Base-by-base conservation (phyloP, 2,329 filamentous ascomycete species). In the Scleromitrula shiraiana region DNA sequence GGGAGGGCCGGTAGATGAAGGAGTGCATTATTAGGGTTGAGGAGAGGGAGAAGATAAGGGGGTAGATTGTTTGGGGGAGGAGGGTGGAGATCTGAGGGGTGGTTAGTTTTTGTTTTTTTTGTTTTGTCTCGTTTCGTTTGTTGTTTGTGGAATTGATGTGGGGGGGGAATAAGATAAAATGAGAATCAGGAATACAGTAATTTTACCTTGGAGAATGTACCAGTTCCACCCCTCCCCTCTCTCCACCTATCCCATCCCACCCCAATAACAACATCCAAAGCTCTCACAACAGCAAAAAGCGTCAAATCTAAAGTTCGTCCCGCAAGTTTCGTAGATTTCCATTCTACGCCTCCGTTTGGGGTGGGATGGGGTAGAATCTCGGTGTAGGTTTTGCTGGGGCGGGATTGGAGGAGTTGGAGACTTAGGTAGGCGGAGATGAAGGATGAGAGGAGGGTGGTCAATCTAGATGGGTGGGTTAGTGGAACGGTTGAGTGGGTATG, bases 1-100 rank as follows among this genome's bases (percentile, higher is more conserved):
- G 74, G 29, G 78, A 72, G 0, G 88, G 86, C 8, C 72, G 65
- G 68, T 91, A 95, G 63, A 94, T 83, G 85, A 86, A 95, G 15
- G 86, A 77, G 83, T 86, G 91, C 88, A 94, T 95, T 56, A 94
- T 82, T 30, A 87, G 68, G 19, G 82, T 83, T 32, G 78, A 81
- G 17, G 85, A 89, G 27, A 75, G 65, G 37, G 83, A 79, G 64
- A 95, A 94, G 15, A 90, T 68, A 5, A 76, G 67, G 4, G 85
- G 77, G 60, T 91, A 84, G n/a, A 78, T 70, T n/a, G n/a, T n/a
- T n/a, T n/a, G n/a, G n/a, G n/a, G n/a, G n/a, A n/a, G n/a, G 30
- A 78, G 63, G 8, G 54, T 64, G 20, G 69, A 68, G 52, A 71
- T 54, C n/a, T n/a, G n/a, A n/a, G n/a, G n/a, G n/a, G n/a, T n/a